These are phyloP conservation scores for Cyclotella baltica DNA, from an alignment of 108 stramenopile species.

Conservation along the genomic window DNA sequence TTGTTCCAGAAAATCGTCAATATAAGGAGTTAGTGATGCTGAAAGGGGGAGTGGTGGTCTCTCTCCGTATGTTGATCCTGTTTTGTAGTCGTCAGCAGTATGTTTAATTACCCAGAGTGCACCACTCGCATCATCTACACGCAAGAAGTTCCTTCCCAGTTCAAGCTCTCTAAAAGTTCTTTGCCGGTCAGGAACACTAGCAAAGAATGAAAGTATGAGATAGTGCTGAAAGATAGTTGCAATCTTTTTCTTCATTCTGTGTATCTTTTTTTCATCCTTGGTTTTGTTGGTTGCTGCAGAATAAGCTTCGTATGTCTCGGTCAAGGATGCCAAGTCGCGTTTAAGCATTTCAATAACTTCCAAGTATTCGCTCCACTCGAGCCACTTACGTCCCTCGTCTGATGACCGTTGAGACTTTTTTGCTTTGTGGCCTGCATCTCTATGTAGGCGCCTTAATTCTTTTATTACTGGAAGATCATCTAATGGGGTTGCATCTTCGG, in stretches of 20 bases:
- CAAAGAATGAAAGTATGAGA: slow-evolving; percentile 80
- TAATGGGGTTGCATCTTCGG: slow-evolving; percentile 51
- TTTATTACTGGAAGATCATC: slow-evolving; percentile 76
- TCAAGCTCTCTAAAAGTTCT: slow-evolving; percentile 86
- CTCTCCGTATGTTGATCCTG: slow-evolving; percentile 85
- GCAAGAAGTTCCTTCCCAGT: slow-evolving; percentile 68
- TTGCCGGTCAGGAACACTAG: slow-evolving; percentile 86
- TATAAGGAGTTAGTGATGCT: slow-evolving; percentile 61
- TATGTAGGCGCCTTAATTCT: slow-evolving; percentile 80
- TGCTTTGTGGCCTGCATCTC: slow-evolving; percentile 74
- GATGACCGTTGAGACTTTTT: slow-evolving; percentile 69
- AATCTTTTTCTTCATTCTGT: slow-evolving; percentile 48
- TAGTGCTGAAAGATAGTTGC: slow-evolving; percentile 76
- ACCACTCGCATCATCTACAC: slow-evolving; percentile 13
- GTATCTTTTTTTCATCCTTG: neutral
- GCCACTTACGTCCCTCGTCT: slow-evolving; percentile 83
- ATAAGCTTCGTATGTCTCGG: slow-evolving; percentile 17
- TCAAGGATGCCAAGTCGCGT: slow-evolving; percentile 51
- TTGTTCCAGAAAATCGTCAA: slow-evolving; percentile 74
- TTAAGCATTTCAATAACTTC: slow-evolving; percentile 66
- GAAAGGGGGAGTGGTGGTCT: slow-evolving; percentile 74
- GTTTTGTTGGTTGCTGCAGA: neutral
- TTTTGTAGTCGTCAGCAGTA: slow-evolving; percentile 82
- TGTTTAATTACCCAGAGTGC: slow-evolving; percentile 73
- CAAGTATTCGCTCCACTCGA: slow-evolving; percentile 82